Evolutionary conservation across 257 asterid genomes (phyloP).

Genomic region (Solanum virginianum): DNA sequence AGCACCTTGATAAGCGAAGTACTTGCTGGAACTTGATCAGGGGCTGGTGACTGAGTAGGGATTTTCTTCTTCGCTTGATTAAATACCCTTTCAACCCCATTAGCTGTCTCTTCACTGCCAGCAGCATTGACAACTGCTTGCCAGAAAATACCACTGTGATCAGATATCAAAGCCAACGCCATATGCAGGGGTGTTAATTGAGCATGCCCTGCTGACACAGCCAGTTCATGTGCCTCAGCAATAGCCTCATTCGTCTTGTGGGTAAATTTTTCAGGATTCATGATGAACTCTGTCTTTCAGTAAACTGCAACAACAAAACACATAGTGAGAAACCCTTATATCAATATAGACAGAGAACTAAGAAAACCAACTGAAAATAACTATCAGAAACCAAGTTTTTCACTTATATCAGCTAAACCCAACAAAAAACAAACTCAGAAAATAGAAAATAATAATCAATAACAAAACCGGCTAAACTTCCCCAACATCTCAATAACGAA

Average conservation of each 20-base stretch:
- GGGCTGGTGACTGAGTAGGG: conserved; percentile 52
- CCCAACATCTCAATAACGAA: neutral
- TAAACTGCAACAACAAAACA: neutral
- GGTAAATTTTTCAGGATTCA: conserved; percentile 74
- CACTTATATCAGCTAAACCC: neutral
- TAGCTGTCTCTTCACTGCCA: conserved; percentile 42
- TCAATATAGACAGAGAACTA: neutral
- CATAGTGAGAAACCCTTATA: neutral
- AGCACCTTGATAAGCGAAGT: conserved; percentile 49
- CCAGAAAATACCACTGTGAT: conserved; percentile 40
- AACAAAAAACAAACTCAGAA: neutral
- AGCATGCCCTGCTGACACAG: conserved; percentile 48
- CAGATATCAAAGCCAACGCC: conserved; percentile 37
- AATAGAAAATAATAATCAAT: neutral
- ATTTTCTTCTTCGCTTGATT: conserved; percentile 40
- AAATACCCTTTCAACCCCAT: conserved; percentile 31
- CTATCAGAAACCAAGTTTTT: neutral
- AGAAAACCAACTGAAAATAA: neutral
- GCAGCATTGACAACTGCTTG: conserved; percentile 50
- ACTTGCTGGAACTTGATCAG: conserved; percentile 51
- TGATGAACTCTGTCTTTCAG: neutral
- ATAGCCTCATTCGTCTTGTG: conserved; percentile 64
- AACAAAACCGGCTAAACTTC: neutral
- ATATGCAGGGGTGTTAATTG: conserved; percentile 62
- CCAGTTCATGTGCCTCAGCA: conserved; percentile 55